Percentiles rank a stretch among this genome's conserved stretches.
These are phyloP conservation scores for Penicillium tannophilum DNA, from an alignment of 495 filamentous ascomycete species.

Conservation along the genomic window DNA sequence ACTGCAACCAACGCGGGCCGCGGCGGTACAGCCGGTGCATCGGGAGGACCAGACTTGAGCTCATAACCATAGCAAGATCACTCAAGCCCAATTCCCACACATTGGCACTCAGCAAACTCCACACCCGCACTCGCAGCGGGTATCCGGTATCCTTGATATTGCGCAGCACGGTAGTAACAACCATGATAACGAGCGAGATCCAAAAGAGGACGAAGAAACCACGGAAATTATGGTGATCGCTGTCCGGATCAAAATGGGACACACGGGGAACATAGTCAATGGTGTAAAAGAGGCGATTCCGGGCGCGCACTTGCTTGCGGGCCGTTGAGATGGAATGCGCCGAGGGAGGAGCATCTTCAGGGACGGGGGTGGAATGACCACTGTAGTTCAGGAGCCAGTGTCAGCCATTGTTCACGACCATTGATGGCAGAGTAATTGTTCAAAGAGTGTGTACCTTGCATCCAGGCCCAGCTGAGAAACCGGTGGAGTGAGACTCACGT, in stretches of 20 bases:
- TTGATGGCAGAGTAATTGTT: too few species aligned
- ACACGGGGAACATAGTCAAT: constrained; percentile 91
- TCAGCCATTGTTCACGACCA: constrained; percentile 10
- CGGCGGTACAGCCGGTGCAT: constrained; percentile 68
- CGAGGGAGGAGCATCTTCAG: constrained; percentile 89
- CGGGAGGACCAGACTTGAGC: constrained; percentile 69
- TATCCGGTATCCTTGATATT: constrained; percentile 94
- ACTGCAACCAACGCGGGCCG: constrained; percentile 60
- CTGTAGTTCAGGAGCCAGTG: constrained; percentile 42
- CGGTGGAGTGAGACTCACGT: constrained; percentile 24
- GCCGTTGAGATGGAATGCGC: constrained; percentile 81
- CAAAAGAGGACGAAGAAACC: constrained; percentile 98
- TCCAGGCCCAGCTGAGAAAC: constrained; percentile 31
- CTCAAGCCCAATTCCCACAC: constrained; percentile 83
- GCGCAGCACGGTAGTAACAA: constrained; percentile 84
- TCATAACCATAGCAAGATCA: constrained; percentile 81
- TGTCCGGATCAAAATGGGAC: constrained; percentile 92
- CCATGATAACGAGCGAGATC: constrained; percentile 96
- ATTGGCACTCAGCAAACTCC: constrained; percentile 82
- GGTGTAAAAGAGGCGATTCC: constrained; percentile 89
- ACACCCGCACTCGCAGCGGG: constrained; percentile 79
- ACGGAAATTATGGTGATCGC: constrained; percentile 90
- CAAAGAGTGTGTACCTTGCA: constrained; percentile 30
- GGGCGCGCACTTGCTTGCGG: constrained; percentile 81
- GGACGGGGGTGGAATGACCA: constrained; percentile 85